Conservation (phyloP, 2,329 filamentous ascomycete species). For the Anisogramma anomala region DNA sequence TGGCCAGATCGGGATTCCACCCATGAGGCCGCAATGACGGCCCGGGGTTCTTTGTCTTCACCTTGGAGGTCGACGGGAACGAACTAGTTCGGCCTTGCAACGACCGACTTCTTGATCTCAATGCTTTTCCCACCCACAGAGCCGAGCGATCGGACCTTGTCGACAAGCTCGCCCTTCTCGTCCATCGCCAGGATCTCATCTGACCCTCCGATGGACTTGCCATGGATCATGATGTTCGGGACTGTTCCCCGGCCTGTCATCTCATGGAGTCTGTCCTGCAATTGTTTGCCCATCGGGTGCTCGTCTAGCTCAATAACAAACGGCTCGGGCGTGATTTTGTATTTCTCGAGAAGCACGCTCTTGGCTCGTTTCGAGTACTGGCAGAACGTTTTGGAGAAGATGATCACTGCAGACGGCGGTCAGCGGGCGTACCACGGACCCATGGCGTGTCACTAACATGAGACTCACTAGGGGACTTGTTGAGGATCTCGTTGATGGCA, state of each 20-base stretch:
- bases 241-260: constrained; percentile 77
- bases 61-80: neutral
- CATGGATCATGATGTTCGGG: constrained; percentile 82
- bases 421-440: constrained; percentile 11
- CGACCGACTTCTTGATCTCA: constrained; percentile 36
- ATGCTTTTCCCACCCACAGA: constrained; percentile 51
- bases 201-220: constrained; percentile 77
- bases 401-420: constrained; percentile 52
- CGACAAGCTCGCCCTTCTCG: constrained; percentile 51
- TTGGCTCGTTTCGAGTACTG: constrained; percentile 80
- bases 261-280: constrained; percentile 61
- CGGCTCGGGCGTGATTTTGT: constrained; percentile 69
- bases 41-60: neutral
- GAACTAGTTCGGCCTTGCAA: constrained; percentile 6
- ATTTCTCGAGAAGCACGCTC: constrained; percentile 68
- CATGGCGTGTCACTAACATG: neutral
- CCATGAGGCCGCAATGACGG: neutral
- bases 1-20: too few species aligned
- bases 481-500: constrained; percentile 69
- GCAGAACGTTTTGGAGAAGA: constrained; percentile 94
- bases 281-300: constrained; percentile 58
- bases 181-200: constrained; percentile 74
- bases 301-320: constrained; percentile 84
- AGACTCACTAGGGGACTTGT: constrained; percentile 66
- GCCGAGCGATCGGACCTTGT: constrained; percentile 56